Conservation (phyloP, 768 basidiomycete species). For the Lactifluus piperatus region DNA sequence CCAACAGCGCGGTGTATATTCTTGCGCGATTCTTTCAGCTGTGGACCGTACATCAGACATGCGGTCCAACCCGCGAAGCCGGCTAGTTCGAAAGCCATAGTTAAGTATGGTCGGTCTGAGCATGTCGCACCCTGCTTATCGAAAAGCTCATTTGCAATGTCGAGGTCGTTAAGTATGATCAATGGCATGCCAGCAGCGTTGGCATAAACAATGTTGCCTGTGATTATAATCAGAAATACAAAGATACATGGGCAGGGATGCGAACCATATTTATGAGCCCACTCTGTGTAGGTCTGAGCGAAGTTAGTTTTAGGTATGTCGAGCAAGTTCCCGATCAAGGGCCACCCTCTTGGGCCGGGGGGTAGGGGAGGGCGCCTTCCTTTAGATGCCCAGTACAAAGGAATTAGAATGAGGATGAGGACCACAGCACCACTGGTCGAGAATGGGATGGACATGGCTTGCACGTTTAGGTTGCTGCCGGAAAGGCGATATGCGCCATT, state of each 20-base stretch:
- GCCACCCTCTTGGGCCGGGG: constrained; percentile 2
- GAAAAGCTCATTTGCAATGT: not conserved
- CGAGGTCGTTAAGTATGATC: not conserved
- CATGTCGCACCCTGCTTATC: not conserved
- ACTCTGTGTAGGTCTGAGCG: not conserved
- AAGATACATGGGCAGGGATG: not conserved
- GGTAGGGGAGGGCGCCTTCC: not conserved
- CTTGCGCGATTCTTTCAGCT: not conserved
- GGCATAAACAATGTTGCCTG: not conserved
- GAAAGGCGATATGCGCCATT: no score
- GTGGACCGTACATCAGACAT: not conserved
- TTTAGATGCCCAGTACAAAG: not conserved
- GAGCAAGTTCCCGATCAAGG: constrained; percentile 1
- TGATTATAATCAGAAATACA: not conserved
- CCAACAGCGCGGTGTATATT: not conserved
- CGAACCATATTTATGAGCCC: not conserved
- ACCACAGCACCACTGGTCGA: not conserved
- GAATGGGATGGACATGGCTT: not conserved
- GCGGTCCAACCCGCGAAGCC: not conserved
- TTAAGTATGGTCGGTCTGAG: not conserved
- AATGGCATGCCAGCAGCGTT: not conserved
- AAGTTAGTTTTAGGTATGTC: not conserved
- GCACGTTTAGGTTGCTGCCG: no score
- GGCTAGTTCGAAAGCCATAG: not conserved
- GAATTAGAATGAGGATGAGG: not conserved